Evolutionary conservation across 768 basidiomycete genomes (phyloP), one percentile per base, ranked within the genome.

Genomic region (Mycena kentingensis): DNA sequence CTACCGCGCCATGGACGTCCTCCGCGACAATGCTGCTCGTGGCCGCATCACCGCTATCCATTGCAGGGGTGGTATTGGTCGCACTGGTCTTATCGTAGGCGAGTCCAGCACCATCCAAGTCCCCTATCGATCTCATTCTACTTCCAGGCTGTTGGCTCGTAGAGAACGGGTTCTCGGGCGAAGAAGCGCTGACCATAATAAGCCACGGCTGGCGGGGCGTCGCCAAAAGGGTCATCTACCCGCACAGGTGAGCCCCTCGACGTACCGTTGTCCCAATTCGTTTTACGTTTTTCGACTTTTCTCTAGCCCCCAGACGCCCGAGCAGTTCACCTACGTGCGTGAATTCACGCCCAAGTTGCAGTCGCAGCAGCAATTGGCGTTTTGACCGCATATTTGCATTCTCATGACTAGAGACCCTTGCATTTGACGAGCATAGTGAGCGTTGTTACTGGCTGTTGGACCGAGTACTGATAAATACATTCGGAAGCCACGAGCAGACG

Each of bases 51-150:
- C 70, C n/a, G 88, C 87, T 4, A 87, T 91, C 5, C 88, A 91
- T 62, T 91, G 88, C 64, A 78, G 87, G 8, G 88, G 88, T 2
- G 88, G 88, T 0, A 90, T 90, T 43, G 88, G 88, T 1, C 72
- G 88, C 29, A 82, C 80, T 1, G 81, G 81, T 19, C 72, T 81
- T 69, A 79, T 83, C 44, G 74, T 83, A 39, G 57, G n/a, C 48
- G 11, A 34, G 32, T 34, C 32, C 32, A 34, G 32, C 32, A 46
- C 38, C 29, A 7, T 8, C 7, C 24, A 44, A 44, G 38, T 28
- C 18, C 32, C 10, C n/a, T 10, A 24, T 19, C 10, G 11, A 26
- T 4, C 4, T 41, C 18, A 22, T 38, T 12, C 7, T 49, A 29
- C 19, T 80, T 49, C 71, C 78, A 35, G 76, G 79, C 12, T 80